Conservation (phyloP, 495 filamentous ascomycete species). For the Pyrenopolyporus hunteri region DNA sequence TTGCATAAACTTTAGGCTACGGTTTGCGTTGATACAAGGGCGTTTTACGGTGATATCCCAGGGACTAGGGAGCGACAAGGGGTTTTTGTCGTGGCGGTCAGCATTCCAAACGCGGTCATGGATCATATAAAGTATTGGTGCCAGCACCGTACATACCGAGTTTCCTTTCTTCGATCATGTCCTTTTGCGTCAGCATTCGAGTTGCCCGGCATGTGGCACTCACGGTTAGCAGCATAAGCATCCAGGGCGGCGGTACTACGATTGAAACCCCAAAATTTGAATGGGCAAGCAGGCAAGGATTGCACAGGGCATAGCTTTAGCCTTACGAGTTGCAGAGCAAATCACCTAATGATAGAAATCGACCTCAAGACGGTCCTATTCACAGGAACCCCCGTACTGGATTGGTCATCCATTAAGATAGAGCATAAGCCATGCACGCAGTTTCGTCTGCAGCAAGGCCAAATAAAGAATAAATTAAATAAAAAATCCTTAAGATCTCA, state of each 20-base stretch:
- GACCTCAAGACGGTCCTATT: not conserved
- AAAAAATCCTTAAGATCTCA: not conserved
- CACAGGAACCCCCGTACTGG: not conserved
- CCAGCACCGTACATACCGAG: conserved; percentile 31
- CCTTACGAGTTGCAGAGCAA: not conserved
- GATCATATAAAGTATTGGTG: conserved; percentile 37
- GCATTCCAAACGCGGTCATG: conserved; percentile 30
- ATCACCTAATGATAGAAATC: conserved; percentile 9
- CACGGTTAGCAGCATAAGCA: conserved; percentile 5
- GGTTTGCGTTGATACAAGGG: conserved; percentile 16
- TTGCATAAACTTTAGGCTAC: conserved; percentile 22
- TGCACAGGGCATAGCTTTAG: conserved; percentile 1
- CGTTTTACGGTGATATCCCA: conserved; percentile 33
- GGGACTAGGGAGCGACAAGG: conserved; percentile 11
- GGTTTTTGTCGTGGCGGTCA: conserved; percentile 2
- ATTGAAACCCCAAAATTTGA: conserved; percentile 12
- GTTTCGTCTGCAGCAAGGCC: not conserved
- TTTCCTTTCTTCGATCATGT: conserved; percentile 19
- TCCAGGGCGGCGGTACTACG: conserved; percentile 18
- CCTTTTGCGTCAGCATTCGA: conserved; percentile 19
- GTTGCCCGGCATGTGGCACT: conserved; percentile 32
- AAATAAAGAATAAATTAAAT: conserved; percentile 24
- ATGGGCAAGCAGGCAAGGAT: not conserved
- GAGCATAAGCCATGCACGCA: conserved; percentile 3
- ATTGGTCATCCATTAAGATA: not conserved